Conservation (phyloP, 176 grass and related monocot species). For the Carex littledalei region DNA sequence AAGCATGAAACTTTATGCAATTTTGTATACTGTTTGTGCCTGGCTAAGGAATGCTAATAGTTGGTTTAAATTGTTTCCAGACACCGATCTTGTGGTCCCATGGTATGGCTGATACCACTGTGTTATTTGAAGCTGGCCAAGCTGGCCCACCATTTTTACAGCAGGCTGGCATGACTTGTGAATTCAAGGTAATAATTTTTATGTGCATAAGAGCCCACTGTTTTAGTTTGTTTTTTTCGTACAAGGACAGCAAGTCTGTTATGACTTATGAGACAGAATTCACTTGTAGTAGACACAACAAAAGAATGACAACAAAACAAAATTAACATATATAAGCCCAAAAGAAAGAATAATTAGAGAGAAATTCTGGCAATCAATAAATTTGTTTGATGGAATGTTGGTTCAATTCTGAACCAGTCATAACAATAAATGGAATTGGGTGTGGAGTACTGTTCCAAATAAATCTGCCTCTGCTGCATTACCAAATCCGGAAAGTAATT, state of each 20-base stretch:
- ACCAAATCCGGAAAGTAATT: neutral
- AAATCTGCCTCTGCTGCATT: neutral
- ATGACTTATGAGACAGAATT: too few species aligned
- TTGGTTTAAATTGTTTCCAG: conserved; percentile 35
- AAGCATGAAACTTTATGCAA: neutral
- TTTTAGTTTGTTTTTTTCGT: neutral
- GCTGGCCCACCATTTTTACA: conserved; percentile 72
- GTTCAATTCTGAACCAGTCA: neutral
- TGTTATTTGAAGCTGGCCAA: conserved; percentile 81
- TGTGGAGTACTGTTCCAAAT: neutral
- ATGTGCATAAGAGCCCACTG: neutral
- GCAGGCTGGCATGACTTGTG: conserved; percentile 49
- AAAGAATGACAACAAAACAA: too few species aligned
- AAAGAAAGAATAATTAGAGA: too few species aligned
- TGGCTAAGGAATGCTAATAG: conserved; percentile 1
- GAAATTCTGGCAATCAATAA: neutral
- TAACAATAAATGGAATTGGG: neutral
- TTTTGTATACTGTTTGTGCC: neutral
- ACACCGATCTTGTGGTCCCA: conserved; percentile 87
- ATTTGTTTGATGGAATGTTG: neutral
- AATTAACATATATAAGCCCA: too few species aligned
- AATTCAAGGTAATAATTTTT: conserved; percentile 66
- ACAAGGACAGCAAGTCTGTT: too few species aligned
- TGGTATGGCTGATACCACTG: conserved; percentile 59
- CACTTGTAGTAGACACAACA: neutral